Base-by-base conservation (phyloP, 352 stramenopile genomes). In the Elongisporangium prolatum region DNA sequence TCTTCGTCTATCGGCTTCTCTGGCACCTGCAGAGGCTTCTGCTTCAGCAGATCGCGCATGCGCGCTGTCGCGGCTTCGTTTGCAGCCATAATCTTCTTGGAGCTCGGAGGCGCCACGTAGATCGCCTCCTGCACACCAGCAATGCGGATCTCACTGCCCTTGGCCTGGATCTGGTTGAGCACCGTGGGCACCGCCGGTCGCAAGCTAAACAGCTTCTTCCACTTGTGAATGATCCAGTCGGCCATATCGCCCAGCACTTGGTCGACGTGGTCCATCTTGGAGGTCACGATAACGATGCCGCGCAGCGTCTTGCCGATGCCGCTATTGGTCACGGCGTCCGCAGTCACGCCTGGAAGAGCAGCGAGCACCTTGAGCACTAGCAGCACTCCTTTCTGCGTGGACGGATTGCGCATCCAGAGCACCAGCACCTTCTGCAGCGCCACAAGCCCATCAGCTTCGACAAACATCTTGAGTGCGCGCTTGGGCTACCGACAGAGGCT, bases 281-380 rank as follows among this genome's bases (percentile, higher is more conserved):
- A 47, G 53, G 73, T 82, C 14, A 69, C 40, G 21, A 73, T 74
- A 47, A 74, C 61, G 25, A 89, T 88, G 5, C 60, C 56, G 17
- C 72, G 67, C 48, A 89, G 57, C 13, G 75, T 86, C 21, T 72
- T 72, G 1, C 75, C 80, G 59, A 89, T 88, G n/a, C 68, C 74
- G 21, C 75, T 88, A 17, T 75, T 74, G 2, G 78, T 48, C 22
- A 89, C 67, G 52, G 71, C 62, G 4, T 77, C 62, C 22, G 80
- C 62, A n/a, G 77, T 88, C 14, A 89, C 72, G 2, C 77, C 77
- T 28, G 80, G 80, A 4, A 89, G 60, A 24, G 72, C 56, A 1
- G 74, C 77, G 13, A 89, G 60, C 17, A 80, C 64, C 63, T 89
- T 89, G 64, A 90, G 70, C 3, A 88, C 67, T 4, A 90, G 62